phyloP scores from a whole-genome alignment of 1,284 basidiomycete genomes.

The Cryptococcus sp. region DNA sequence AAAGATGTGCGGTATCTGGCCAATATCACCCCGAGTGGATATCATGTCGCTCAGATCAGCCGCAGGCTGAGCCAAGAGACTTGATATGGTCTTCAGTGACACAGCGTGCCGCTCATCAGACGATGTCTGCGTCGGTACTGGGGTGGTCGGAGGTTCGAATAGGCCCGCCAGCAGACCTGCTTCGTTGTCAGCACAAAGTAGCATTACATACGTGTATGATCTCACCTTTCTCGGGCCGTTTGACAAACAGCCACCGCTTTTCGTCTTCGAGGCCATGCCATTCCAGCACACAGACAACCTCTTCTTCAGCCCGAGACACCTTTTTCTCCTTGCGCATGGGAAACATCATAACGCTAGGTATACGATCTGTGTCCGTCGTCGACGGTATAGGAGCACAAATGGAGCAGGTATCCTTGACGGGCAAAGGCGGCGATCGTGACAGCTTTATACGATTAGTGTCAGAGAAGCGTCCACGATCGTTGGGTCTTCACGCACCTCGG shows the following conservation, averaged over 20 bases:
- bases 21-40: constrained; percentile 30
- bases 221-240: constrained; percentile 78
- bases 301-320: constrained; percentile 78
- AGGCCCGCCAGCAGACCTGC: constrained; percentile 84
- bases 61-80: constrained; percentile 6
- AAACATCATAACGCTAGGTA: constrained; percentile 64
- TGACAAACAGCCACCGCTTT: constrained; percentile 68
- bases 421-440: constrained; percentile 56
- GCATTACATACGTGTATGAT: background rate
- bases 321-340: constrained; percentile 87
- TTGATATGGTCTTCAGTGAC: constrained; percentile 6
- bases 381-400: constrained; percentile 68
- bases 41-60: background rate
- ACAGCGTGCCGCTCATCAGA: constrained; percentile 11
- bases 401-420: constrained; percentile 61
- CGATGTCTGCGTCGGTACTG: constrained; percentile 15
- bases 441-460: constrained; percentile 11
- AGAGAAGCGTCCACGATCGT: too few species aligned
- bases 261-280: constrained; percentile 58
- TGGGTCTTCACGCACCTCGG: constrained; percentile 43
- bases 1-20: constrained; percentile 79
- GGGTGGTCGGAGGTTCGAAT: constrained; percentile 52
- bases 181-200: background rate
- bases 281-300: constrained; percentile 81
- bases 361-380: constrained; percentile 29